Evolutionary conservation across 2,329 filamentous ascomycete species (phyloP).

Genomic region (Arachnomyces sp.): DNA sequence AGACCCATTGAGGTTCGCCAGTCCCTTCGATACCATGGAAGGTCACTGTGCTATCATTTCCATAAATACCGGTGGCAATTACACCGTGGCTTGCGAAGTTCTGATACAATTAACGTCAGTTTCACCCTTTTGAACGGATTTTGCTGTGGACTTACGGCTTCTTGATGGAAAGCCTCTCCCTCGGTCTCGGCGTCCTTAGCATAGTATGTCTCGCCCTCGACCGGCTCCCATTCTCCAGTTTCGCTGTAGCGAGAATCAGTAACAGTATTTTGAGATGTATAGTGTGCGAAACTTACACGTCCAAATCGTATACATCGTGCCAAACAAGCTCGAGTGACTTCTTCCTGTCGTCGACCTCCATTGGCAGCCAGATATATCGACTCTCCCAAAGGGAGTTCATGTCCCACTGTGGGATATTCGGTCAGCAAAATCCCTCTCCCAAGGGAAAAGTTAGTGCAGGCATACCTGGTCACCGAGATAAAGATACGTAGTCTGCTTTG

Average conservation of each 20-base stretch:
- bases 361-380: slow-evolving; percentile 50
- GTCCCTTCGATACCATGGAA: slow-evolving; percentile 43
- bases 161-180: slow-evolving; percentile 47
- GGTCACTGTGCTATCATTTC: slow-evolving; percentile 47
- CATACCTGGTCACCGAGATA: slow-evolving; percentile 41
- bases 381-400: slow-evolving; percentile 50
- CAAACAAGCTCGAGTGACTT: slow-evolving; percentile 44
- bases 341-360: slow-evolving; percentile 45
- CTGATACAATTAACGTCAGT: slow-evolving; percentile 8
- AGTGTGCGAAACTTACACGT: slow-evolving; percentile 31
- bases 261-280: neutral
- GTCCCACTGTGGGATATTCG: slow-evolving; percentile 34
- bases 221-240: slow-evolving; percentile 40
- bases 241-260: slow-evolving; percentile 16
- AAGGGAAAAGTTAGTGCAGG: neutral
- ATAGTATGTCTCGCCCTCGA: slow-evolving; percentile 43
- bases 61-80: slow-evolving; percentile 46
- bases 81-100: slow-evolving; percentile 41
- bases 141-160: slow-evolving; percentile 29
- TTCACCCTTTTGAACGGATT: neutral
- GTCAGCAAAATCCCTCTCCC: neutral
- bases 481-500: slow-evolving; percentile 42
- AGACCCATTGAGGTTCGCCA: slow-evolving; percentile 48
- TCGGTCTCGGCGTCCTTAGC: slow-evolving; percentile 37
- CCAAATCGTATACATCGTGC: slow-evolving; percentile 50